Base-by-base conservation (phyloP, 2,329 filamentous ascomycete genomes). In the Cordyceps tenuipes region DNA sequence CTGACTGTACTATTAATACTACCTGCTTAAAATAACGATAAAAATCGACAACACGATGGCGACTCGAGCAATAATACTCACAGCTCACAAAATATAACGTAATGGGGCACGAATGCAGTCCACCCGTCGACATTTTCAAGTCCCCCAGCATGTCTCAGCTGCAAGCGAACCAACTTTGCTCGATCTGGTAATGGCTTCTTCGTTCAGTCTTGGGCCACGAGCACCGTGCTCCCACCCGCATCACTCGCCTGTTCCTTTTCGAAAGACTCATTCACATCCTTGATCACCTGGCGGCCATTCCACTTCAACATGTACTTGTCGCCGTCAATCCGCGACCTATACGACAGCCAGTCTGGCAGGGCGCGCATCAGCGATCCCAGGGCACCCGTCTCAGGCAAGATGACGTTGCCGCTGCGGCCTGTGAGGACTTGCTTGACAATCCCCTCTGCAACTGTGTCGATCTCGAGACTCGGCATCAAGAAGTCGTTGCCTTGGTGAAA, bases 311-410 rank as follows among this genome's bases (percentile, higher is more conserved):
- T 80, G 60, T 73, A 72, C 21, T 63, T 67, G 63, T 74, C 67
- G 23, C 69, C 71, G 62, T 72, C 71, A 36, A 76, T 74, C 63
- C 85, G 73, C 61, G 82, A n/a, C 17, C 71, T 67, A 64, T 80
- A 76, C 71, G 85, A 77, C 67, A 84, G 77, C 86, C 86, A 90
- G 65, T 82, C 73, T n/a, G 87, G 86, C 64, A 83, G 70, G 0
- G 73, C 77, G 39, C 82, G 75, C 61, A 84, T 67, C 43, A 76
- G 73, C 59, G 77, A 65, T 49, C 81, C 64, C 2, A 71, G 59
- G 3, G 65, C 66, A 3, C 72, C 76, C 34, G 78, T 73, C 1
- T 61, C 65, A 6, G 81, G 77, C 26, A 82, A 64, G 21, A 82
- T 71, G 17, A 82, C 66, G 64, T 79, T 75, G 5, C 76, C 79